Conservation (phyloP, 1,284 basidiomycete species). For the Bondarzewia mesenterica region DNA sequence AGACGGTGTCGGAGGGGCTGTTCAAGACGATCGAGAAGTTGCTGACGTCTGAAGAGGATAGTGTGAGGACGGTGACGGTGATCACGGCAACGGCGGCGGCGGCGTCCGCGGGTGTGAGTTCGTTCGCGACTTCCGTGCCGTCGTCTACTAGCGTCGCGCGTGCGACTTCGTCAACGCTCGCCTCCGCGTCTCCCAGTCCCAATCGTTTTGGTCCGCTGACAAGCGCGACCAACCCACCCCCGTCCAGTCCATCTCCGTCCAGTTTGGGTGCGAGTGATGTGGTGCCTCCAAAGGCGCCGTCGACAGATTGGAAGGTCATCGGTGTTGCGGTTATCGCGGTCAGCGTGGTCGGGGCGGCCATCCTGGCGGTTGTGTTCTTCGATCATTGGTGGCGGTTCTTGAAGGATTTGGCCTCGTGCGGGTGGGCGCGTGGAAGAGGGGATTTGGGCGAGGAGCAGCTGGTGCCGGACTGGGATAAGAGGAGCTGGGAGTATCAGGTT, state of each 20-base stretch:
- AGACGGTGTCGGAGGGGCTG: neutral
- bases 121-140: too few species aligned
- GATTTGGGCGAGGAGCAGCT: slow-evolving; percentile 40
- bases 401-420: slow-evolving; percentile 30
- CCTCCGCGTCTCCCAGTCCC: too few species aligned
- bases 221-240: neutral
- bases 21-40: neutral
- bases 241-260: neutral
- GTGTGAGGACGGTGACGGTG: neutral
- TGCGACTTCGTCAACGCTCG: neutral
- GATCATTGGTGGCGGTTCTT: slow-evolving; percentile 58
- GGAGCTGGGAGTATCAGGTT: slow-evolving; percentile 46
- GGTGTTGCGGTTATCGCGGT: slow-evolving; percentile 56
- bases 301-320: slow-evolving; percentile 49
- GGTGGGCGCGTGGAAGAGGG: slow-evolving; percentile 25
- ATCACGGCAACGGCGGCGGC: too few species aligned
- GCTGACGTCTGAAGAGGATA: neutral
- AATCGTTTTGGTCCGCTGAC: too few species aligned
- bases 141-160: neutral
- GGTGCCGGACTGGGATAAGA: slow-evolving; percentile 54
- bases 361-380: slow-evolving; percentile 53
- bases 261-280: too few species aligned
- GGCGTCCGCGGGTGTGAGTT: too few species aligned
- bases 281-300: neutral
- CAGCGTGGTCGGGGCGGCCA: slow-evolving; percentile 41